Percentiles rank a stretch among this genome's conserved stretches.
Evolutionary conservation across 2,329 filamentous ascomycete genomes (phyloP).

Genomic region (Verticillium nubilum): DNA sequence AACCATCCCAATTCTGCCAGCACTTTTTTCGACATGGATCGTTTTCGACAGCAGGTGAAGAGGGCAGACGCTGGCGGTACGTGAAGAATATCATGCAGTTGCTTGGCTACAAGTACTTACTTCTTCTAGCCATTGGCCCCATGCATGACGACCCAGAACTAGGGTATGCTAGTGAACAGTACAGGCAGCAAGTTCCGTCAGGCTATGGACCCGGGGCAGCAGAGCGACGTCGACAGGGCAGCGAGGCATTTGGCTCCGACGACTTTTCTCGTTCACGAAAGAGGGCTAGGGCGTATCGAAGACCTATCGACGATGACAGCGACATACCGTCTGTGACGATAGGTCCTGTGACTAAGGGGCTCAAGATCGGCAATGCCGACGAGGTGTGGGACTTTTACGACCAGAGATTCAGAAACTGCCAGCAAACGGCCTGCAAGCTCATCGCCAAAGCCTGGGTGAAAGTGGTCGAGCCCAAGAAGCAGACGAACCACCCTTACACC

Average conservation of each 20-base stretch:
- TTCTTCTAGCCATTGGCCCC: conserved; percentile 22
- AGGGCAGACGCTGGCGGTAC: conserved; percentile 30
- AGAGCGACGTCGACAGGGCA: conserved; percentile 19
- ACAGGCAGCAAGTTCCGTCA: conserved; percentile 11
- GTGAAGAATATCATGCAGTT: conserved; percentile 1
- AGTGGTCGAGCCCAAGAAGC: conserved; percentile 70
- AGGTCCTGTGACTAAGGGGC: conserved; percentile 30
- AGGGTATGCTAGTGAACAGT: conserved; percentile 11
- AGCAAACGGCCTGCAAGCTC: conserved; percentile 66
- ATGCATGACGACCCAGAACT: conserved; percentile 24
- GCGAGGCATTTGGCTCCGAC: conserved; percentile 20
- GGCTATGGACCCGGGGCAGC: conserved; percentile 17
- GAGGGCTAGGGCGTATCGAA: conserved; percentile 27
- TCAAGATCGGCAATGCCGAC: conserved; percentile 48
- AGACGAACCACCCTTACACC: conserved; percentile 68
- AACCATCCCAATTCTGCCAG: conserved; percentile 22
- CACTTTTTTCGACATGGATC: neutral
- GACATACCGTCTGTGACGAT: conserved; percentile 34
- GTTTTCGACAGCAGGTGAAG: conserved; percentile 21
- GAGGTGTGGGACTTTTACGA: conserved; percentile 56
- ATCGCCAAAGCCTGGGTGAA: conserved; percentile 75
- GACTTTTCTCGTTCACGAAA: conserved; percentile 27
- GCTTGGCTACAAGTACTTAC: neutral
- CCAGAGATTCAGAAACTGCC: conserved; percentile 57
- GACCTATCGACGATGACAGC: conserved; percentile 33